Percentiles rank a stretch among this genome's conserved stretches.
Conservation (phyloP, 2,329 filamentous ascomycete species). For the Cyclaneusma minus region DNA sequence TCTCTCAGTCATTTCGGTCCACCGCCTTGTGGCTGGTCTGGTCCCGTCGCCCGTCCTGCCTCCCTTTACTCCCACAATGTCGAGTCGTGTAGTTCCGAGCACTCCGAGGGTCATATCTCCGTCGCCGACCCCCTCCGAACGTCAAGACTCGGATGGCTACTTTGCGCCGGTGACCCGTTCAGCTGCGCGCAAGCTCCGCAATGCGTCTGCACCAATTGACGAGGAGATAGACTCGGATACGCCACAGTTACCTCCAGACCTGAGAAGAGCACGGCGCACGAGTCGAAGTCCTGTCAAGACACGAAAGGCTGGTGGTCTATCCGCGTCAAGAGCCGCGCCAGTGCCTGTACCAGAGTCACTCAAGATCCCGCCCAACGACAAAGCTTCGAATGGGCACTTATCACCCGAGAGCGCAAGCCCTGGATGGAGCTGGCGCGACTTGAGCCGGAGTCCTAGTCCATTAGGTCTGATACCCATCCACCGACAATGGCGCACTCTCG, state of each 20-base stretch:
- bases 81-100: slow-evolving; percentile 40
- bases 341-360: slow-evolving; percentile 10
- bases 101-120: slow-evolving; percentile 84
- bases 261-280: slow-evolving; percentile 16
- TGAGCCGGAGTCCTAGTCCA: slow-evolving; percentile 84
- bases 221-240: slow-evolving; percentile 35
- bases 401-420: slow-evolving; percentile 44
- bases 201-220: slow-evolving; percentile 42
- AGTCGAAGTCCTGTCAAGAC: slow-evolving; percentile 20
- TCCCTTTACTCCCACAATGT: slow-evolving; percentile 29
- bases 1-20: slow-evolving; percentile 29
- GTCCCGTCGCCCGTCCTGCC: slow-evolving; percentile 41
- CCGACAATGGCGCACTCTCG: slow-evolving; percentile 75
- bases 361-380: slow-evolving; percentile 20
- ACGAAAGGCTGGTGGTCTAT: slow-evolving; percentile 36
- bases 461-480: slow-evolving; percentile 92
- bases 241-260: slow-evolving; percentile 11
- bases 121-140: slow-evolving; percentile 59
- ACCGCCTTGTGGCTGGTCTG: slow-evolving; percentile 37
- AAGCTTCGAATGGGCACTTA: slow-evolving; percentile 48
- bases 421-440: slow-evolving; percentile 69
- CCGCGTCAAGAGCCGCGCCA: slow-evolving; percentile 22
- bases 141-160: slow-evolving; percentile 40
- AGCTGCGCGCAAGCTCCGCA: slow-evolving; percentile 42
- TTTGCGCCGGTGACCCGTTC: slow-evolving; percentile 66